Evolutionary conservation across 2,329 filamentous ascomycete species (phyloP).

Genomic region (Dothistroma septosporum): DNA sequence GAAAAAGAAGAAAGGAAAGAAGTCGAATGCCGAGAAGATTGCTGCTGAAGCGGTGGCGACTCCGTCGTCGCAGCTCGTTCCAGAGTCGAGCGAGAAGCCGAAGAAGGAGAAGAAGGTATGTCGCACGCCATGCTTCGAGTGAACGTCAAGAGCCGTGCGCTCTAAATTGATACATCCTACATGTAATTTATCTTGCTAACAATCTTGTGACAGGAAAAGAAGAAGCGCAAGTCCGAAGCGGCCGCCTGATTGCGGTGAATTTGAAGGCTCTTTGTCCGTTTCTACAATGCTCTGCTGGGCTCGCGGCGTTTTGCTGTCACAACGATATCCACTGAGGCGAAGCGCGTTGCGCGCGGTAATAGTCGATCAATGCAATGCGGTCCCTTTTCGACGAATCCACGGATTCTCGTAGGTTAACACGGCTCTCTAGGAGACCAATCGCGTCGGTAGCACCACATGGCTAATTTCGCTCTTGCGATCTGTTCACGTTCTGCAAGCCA

Average conservation of each 20-base stretch:
- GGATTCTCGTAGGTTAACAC: too few species aligned
- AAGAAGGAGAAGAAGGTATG: conserved; percentile 4
- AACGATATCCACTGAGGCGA: background rate
- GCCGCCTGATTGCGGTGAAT: background rate
- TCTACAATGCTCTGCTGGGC: background rate
- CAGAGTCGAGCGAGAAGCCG: background rate
- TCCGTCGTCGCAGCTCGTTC: background rate
- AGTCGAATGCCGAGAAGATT: background rate
- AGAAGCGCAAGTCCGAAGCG: conserved; percentile 10
- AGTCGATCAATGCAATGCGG: background rate
- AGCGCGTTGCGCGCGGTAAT: background rate
- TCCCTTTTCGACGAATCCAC: background rate
- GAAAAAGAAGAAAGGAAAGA: conserved; percentile 33
- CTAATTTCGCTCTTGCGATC: too few species aligned
- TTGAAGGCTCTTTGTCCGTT: background rate
- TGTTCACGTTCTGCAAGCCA: too few species aligned
- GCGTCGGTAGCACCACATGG: too few species aligned
- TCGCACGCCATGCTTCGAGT: background rate
- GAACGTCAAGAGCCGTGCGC: background rate
- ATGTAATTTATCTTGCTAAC: background rate
- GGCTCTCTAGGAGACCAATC: background rate
- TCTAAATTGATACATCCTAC: background rate
- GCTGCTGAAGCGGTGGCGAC: background rate
- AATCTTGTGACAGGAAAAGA: background rate
- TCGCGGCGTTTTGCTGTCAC: background rate